These are phyloP conservation scores for Pleurotus ostreatus DNA, from an alignment of 768 basidiomycete genomes.

Conservation along the genomic window DNA sequence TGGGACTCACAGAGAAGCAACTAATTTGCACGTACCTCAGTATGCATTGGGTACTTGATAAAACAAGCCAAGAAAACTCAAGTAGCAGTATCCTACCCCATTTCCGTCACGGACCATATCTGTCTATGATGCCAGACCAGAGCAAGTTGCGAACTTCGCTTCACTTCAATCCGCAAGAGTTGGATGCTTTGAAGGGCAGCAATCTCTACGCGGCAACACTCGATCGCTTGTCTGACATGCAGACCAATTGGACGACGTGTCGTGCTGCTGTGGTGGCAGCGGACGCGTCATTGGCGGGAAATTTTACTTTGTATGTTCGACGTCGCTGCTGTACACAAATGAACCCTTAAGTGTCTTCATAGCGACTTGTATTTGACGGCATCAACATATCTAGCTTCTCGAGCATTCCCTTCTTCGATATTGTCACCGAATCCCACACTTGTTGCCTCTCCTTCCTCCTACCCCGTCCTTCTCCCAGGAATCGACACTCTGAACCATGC, in stretches of 20 bases:
- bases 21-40: slow-evolving; percentile 64
- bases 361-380: slow-evolving; percentile 75
- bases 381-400: slow-evolving; percentile 77
- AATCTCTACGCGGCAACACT: slow-evolving; percentile 77
- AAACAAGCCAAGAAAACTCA: slow-evolving; percentile 25
- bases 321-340: background rate
- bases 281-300: slow-evolving; percentile 37
- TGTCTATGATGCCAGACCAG: slow-evolving; percentile 58
- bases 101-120: slow-evolving; percentile 53
- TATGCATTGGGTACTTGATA: slow-evolving; percentile 54
- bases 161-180: slow-evolving; percentile 63
- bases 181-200: slow-evolving; percentile 66
- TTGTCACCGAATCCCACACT: slow-evolving; percentile 57
- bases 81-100: background rate
- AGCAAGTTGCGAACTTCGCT: slow-evolving; percentile 65
- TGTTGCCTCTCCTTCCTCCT: slow-evolving; percentile 42
- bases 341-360: slow-evolving; percentile 6
- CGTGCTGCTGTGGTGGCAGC: slow-evolving; percentile 29
- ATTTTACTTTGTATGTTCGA: slow-evolving; percentile 62
- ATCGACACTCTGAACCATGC: slow-evolving; percentile 86
- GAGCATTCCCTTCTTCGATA: slow-evolving; percentile 86
- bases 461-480: slow-evolving; percentile 83
- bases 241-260: slow-evolving; percentile 59
- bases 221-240: slow-evolving; percentile 63
- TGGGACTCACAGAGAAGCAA: slow-evolving; percentile 60